Conservation (phyloP, 371 early-diverging fungal species). For the Syncephalastrum sp. region DNA sequence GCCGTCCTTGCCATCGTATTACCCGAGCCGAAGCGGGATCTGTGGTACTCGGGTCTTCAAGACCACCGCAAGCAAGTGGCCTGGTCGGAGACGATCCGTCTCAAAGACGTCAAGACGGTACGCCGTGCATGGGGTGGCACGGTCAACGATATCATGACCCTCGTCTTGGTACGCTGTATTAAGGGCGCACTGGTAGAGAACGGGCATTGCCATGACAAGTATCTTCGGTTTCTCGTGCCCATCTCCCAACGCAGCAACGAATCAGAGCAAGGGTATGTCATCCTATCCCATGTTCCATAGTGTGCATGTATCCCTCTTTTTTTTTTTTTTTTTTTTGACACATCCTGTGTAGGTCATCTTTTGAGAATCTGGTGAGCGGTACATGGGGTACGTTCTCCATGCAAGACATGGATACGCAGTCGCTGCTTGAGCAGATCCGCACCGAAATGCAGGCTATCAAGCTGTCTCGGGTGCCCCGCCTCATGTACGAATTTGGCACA, state of each 20-base stretch:
- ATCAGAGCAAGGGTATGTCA: no score
- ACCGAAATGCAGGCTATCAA: constrained; percentile 33
- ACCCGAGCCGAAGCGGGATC: constrained; percentile 14
- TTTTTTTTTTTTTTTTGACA: not conserved
- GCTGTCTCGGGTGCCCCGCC: constrained; percentile 16
- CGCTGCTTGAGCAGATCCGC: constrained; percentile 21
- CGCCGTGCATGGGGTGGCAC: constrained; percentile 30
- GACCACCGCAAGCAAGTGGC: constrained; percentile 29
- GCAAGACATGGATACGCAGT: constrained; percentile 24
- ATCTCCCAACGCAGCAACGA: constrained; percentile 13
- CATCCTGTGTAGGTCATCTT: constrained; percentile 18
- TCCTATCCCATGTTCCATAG: no score
- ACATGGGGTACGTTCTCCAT: constrained; percentile 38
- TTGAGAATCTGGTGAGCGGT: constrained; percentile 30
- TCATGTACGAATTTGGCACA: constrained; percentile 18
- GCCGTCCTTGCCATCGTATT: constrained; percentile 4
- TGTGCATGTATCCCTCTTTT: no score
- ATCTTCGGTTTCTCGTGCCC: constrained; percentile 31
- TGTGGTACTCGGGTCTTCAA: constrained; percentile 31
- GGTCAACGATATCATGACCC: constrained; percentile 38
- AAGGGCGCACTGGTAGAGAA: constrained; percentile 25
- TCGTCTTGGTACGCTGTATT: constrained; percentile 27
- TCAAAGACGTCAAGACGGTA: constrained; percentile 27
- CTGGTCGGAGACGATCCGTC: constrained; percentile 31
- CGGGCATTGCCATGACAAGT: constrained; percentile 19